Evolutionary conservation across 306 rosid species (phyloP), one percentile per base, ranked within the genome.

Genomic region (Vigna unguiculata): DNA sequence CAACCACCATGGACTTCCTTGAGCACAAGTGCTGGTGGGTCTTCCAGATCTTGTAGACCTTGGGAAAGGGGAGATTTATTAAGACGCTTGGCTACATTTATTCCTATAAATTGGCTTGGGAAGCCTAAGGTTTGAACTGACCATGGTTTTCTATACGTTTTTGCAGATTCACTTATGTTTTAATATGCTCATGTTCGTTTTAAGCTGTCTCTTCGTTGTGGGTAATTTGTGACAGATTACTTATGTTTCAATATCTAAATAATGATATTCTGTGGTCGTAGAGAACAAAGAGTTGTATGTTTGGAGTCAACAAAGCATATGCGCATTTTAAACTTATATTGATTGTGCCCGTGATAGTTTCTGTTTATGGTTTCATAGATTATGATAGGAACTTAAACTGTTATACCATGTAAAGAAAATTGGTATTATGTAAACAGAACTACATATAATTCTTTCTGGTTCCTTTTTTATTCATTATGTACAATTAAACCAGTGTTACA

Each of bases 51-150:
- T 59, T 92, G 98, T 84, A 88, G 98, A 72, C 99, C 99, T 45
- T 96, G 98, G 98, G 99, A 96, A 84, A 86, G 99, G 84, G 99
- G 97, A 72, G 99, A 96, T 88, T 86, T 96, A 74, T 78, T 92
- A 68, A 91, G 98, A 87, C 98, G 99, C 55, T 86, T 96, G 88
- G 97, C 96, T 71, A 91, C 98, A 8, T 96, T 89, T 83, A 86
- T 81, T 79, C 98, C 97, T 68, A 85, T 81, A 40, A 90, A 91
- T 79, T 96, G 99, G 99, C 78, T 83, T 74, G 93, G 91, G 40
- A 96, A 91, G 81, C 97, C 98, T 19, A 90, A 96, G 99, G 99
- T 96, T 86, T 86, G 87, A 72, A 78, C 72, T 80, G 79, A 61
- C 28, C 61, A 40, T 70, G 53, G 62, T 21, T 54, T 79, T 81